phyloP scores from a whole-genome alignment of 1,284 basidiomycete species.

The Kwoniella shivajii region DNA sequence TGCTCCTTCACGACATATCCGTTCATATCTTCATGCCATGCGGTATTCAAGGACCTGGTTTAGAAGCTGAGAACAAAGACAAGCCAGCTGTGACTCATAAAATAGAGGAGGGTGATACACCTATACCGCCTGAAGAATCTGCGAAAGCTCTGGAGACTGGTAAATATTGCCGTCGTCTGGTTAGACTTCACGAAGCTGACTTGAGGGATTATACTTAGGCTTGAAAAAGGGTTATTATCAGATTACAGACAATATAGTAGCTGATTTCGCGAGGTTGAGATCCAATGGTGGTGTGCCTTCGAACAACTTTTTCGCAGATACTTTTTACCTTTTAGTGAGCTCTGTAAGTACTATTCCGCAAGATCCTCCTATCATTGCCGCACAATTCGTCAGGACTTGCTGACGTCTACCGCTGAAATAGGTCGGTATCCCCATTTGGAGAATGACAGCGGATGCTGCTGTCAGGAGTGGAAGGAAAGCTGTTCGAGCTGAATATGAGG shows the following conservation, averaged over 20 bases:
- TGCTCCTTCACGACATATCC: slow-evolving; percentile 68
- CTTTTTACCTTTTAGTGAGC: slow-evolving; percentile 57
- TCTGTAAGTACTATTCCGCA: slow-evolving; percentile 52
- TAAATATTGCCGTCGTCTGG: slow-evolving; percentile 41
- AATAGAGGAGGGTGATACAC: slow-evolving; percentile 77
- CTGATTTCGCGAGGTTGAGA: slow-evolving; percentile 68
- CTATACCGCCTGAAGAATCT: slow-evolving; percentile 67
- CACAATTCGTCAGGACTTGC: not conserved
- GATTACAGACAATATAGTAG: slow-evolving; percentile 72
- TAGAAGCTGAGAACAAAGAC: slow-evolving; percentile 73
- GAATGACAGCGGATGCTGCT: slow-evolving; percentile 41
- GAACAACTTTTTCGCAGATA: slow-evolving; percentile 65
- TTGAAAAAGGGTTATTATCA: slow-evolving; percentile 72
- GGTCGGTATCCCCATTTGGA: slow-evolving; percentile 55
- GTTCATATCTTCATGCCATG: slow-evolving; percentile 86
- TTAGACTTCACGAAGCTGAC: not conserved
- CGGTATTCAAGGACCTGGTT: slow-evolving; percentile 82
- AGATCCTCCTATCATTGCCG: not conserved
- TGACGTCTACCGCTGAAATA: too few species aligned
- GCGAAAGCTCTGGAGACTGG: slow-evolving; percentile 68
- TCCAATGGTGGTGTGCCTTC: slow-evolving; percentile 70
- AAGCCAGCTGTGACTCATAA: slow-evolving; percentile 79
- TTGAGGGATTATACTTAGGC: slow-evolving; percentile 55
- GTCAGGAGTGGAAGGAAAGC: slow-evolving; percentile 22
- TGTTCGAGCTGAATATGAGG: slow-evolving; percentile 30